Evolutionary conservation across 768 basidiomycete genomes (phyloP).

Genomic region (Agrocybe chaxingu): DNA sequence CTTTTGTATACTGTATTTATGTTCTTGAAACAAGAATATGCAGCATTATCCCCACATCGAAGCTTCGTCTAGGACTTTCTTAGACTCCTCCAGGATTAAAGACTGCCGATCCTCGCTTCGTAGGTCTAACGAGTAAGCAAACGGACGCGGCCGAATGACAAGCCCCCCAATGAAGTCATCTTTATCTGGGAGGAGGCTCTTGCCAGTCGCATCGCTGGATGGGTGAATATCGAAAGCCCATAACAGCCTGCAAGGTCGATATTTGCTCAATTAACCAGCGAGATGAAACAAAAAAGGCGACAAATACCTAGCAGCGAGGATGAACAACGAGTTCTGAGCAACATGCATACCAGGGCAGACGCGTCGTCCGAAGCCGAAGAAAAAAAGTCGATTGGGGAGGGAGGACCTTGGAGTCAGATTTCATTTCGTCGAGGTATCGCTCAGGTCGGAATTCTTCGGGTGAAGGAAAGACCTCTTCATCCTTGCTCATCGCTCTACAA

Average conservation of each 20-base stretch:
- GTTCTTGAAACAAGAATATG: not conserved
- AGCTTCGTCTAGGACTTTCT: conserved; percentile 4
- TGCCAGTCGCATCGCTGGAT: conserved; percentile 4
- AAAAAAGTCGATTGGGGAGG: conserved; percentile 7
- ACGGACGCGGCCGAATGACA: conserved; percentile 13
- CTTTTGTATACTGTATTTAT: not conserved
- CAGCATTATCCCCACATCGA: not conserved
- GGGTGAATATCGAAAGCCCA: conserved; percentile 23
- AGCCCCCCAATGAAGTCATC: conserved; percentile 14
- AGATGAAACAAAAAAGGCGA: too few relatives aligned
- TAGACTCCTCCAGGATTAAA: conserved; percentile 10
- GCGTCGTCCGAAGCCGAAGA: conserved; percentile 13
- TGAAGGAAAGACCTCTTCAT: conserved; percentile 19
- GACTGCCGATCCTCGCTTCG: conserved; percentile 3
- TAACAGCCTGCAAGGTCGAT: conserved; percentile 8
- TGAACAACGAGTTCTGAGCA: not conserved
- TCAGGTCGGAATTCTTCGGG: conserved; percentile 21
- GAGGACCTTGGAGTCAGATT: conserved; percentile 1
- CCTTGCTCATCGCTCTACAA: conserved; percentile 7
- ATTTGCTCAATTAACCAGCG: not conserved
- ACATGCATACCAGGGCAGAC: not conserved
- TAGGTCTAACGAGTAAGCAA: conserved; percentile 10
- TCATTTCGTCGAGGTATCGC: conserved; percentile 14
- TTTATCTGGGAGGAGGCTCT: conserved; percentile 12
- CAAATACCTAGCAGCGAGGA: conserved; percentile 15